Percentiles rank a stretch among this genome's conserved stretches.
Evolutionary conservation across 345 rosid species (phyloP).

Genomic region (Moricandia moricandioides): DNA sequence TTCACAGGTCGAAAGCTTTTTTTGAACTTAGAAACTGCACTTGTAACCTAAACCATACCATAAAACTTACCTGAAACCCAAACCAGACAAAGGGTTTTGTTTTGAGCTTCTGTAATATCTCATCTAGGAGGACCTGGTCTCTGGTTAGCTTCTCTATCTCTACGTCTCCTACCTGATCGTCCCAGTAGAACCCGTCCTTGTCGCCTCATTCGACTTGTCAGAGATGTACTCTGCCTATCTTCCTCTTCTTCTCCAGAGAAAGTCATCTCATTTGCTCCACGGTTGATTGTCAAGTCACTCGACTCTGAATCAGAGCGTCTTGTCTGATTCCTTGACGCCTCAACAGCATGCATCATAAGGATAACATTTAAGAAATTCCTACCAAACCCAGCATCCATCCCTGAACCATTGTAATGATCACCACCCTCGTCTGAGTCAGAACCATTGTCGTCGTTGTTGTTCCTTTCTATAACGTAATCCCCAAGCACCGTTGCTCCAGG

Average conservation of each 20-base stretch:
- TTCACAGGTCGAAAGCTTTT: not conserved
- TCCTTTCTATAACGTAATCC: conserved; percentile 79
- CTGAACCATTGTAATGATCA: conserved; percentile 25
- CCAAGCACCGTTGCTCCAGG: conserved; percentile 86
- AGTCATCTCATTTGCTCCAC: conserved; percentile 33
- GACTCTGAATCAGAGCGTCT: conserved; percentile 42
- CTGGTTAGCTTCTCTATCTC: conserved; percentile 53
- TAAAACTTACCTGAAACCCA: conserved; percentile 25
- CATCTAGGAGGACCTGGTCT: conserved; percentile 24
- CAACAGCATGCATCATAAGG: conserved; percentile 74
- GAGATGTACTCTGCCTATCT: conserved; percentile 46
- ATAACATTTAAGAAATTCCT: conserved; percentile 63
- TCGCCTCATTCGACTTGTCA: conserved; percentile 64
- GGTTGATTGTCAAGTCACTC: conserved; percentile 21
- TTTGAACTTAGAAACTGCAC: conserved; percentile 8
- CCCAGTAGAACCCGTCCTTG: conserved; percentile 61
- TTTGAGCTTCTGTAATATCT: conserved; percentile 13
- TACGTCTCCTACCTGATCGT: conserved; percentile 74
- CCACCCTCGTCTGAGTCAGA: conserved; percentile 50
- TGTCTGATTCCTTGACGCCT: conserved; percentile 47
- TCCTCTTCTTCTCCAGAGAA: conserved; percentile 40
- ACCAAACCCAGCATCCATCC: conserved; percentile 45
- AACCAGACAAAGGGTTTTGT: conserved; percentile 10
- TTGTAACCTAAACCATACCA: conserved; percentile 28
- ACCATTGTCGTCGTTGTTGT: conserved; percentile 33